Percentiles rank a stretch among this genome's conserved stretches.
phyloP scores from a whole-genome alignment of 148 eudicot genomes.

The Amaranthus hypochondriacus region DNA sequence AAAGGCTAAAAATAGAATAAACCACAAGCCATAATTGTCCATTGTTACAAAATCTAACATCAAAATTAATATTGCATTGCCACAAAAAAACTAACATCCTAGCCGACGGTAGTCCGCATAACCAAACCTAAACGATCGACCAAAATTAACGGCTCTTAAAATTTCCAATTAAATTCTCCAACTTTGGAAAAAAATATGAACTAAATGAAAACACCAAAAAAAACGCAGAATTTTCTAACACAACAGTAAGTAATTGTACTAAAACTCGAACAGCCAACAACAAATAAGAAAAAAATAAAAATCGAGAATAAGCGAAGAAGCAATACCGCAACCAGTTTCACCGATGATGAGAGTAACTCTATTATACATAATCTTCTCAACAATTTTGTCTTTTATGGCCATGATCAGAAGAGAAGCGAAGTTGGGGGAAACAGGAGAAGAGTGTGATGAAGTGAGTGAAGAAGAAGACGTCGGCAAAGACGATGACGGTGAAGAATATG shows the following conservation, averaged over 20 bases:
- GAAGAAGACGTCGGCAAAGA: constrained; percentile 37
- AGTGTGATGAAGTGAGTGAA: constrained; percentile 25
- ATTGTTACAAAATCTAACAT: too few species aligned
- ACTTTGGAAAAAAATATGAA: neutral
- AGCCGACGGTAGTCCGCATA: neutral
- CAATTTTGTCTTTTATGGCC: constrained; percentile 58
- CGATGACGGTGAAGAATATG: constrained; percentile 31
- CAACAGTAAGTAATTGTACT: neutral
- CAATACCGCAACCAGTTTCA: constrained; percentile 91
- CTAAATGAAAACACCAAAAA: neutral
- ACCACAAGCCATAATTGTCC: neutral
- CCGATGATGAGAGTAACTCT: constrained; percentile 92
- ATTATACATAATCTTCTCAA: constrained; percentile 72
- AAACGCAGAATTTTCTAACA: neutral
- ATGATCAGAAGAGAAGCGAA: constrained; percentile 54
- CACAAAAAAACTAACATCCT: neutral
- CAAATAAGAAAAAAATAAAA: neutral
- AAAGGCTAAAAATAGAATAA: neutral
- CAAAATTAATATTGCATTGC: neutral
- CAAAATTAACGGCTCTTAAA: neutral
- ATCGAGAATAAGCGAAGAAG: neutral
- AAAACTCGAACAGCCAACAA: neutral
- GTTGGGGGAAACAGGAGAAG: constrained; percentile 32
- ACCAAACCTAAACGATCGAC: neutral
- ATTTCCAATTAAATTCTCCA: too few species aligned